phyloP scores from a whole-genome alignment of 129 eudicot species.

The Kitagawia praeruptora region DNA sequence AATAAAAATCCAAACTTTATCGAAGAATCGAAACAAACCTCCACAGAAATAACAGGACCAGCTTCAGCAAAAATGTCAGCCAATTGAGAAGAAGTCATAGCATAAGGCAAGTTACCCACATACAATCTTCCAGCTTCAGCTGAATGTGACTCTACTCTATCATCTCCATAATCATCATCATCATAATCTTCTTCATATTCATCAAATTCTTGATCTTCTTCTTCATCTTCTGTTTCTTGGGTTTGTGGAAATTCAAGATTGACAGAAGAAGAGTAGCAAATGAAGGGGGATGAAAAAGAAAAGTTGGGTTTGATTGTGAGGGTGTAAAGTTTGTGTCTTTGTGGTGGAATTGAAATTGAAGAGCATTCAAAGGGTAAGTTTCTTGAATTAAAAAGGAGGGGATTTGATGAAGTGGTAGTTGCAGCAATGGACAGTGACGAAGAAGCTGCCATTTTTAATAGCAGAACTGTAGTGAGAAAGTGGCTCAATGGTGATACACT shows the following conservation, averaged over 20 bases:
- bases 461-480: neutral
- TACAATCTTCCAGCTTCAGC: constrained; percentile 62
- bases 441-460: constrained; percentile 29
- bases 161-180: constrained; percentile 2
- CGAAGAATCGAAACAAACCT: constrained; percentile 32
- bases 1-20: constrained; percentile 1
- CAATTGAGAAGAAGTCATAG: constrained; percentile 67
- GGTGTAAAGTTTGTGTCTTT: constrained; percentile 21
- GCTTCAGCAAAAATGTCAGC: constrained; percentile 68
- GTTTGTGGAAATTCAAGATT: constrained; percentile 15
- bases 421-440: constrained; percentile 29
- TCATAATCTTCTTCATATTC: constrained; percentile 16
- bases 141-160: constrained; percentile 20
- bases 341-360: constrained; percentile 17
- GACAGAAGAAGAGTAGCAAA: constrained; percentile 20
- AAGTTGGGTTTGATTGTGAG: constrained; percentile 26
- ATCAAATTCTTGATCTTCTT: constrained; percentile 9
- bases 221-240: constrained; percentile 19
- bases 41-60: constrained; percentile 54
- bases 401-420: constrained; percentile 21
- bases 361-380: constrained; percentile 15
- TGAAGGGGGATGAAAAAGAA: constrained; percentile 9
- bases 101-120: constrained; percentile 83
- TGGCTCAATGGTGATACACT: neutral
- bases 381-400: constrained; percentile 21